Conservation (phyloP, 139 green algal species). For the Micromonas commoda region DNA sequence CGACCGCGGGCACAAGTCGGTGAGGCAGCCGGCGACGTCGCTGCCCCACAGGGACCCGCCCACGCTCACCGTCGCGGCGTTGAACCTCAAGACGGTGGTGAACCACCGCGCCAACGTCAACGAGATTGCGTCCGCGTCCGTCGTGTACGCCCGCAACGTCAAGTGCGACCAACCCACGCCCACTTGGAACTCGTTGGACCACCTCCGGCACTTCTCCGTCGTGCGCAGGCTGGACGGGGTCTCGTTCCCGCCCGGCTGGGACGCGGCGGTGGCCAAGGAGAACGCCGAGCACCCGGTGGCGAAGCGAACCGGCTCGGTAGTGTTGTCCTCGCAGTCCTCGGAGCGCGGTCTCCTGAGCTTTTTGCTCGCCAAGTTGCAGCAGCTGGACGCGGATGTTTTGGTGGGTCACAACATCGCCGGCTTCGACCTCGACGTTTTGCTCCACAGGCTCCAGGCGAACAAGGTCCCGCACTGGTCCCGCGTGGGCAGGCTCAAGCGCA, state of each 20-base stretch:
- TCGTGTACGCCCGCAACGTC: slow-evolving; percentile 41
- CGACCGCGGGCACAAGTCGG: slow-evolving; percentile 36
- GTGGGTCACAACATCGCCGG: slow-evolving; percentile 92
- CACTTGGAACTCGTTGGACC: slow-evolving; percentile 55
- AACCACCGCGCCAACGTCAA: slow-evolving; percentile 54
- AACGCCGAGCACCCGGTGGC: slow-evolving; percentile 41
- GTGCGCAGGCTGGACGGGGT: slow-evolving; percentile 74
- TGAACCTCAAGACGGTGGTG: slow-evolving; percentile 81
- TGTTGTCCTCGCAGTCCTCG: slow-evolving; percentile 52
- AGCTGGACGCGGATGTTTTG: slow-evolving; percentile 86
- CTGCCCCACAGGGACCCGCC: slow-evolving; percentile 46
- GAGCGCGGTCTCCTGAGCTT: slow-evolving; percentile 83
- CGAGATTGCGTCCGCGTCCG: slow-evolving; percentile 59
- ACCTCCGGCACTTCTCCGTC: slow-evolving; percentile 65
- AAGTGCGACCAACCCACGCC: slow-evolving; percentile 57
- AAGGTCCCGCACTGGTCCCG: slow-evolving; percentile 86
- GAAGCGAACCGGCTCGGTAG: slow-evolving; percentile 55
- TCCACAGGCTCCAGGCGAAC: slow-evolving; percentile 75
- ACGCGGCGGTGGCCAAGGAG: slow-evolving; percentile 61
- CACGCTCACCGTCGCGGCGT: slow-evolving; percentile 70
- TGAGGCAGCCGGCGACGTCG: slow-evolving; percentile 22
- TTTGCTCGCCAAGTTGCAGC: slow-evolving; percentile 69
- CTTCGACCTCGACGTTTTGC: slow-evolving; percentile 86
- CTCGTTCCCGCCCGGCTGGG: slow-evolving; percentile 67
- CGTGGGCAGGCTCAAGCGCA: slow-evolving; percentile 86